Evolutionary conservation across 1,284 basidiomycete species (phyloP).

Genomic region (Leccinum pseudoinsigne): DNA sequence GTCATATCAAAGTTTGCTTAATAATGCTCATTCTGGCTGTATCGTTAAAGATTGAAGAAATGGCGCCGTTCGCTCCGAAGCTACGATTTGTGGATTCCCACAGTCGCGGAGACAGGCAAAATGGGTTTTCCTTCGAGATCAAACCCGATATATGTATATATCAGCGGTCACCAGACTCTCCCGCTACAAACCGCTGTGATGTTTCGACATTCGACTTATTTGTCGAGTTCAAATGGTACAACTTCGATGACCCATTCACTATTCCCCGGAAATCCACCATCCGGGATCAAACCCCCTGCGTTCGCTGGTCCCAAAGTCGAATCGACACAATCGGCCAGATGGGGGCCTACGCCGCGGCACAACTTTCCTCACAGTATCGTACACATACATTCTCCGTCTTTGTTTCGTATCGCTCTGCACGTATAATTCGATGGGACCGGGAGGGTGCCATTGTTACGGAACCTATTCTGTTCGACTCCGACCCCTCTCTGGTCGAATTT

Average conservation of each 20-base stretch:
- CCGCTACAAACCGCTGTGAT: background rate
- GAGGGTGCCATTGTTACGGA: background rate
- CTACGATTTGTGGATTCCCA: background rate
- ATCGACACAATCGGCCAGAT: background rate
- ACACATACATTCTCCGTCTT: background rate
- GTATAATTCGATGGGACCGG: background rate
- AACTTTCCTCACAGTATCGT: background rate
- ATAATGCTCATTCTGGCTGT: background rate
- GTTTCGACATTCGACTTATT: background rate
- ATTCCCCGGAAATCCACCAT: background rate
- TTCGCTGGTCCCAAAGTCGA: background rate
- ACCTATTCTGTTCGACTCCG: background rate
- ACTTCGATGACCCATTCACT: background rate
- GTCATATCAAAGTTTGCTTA: background rate
- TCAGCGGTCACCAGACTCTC: background rate
- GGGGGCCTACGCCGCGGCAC: background rate
- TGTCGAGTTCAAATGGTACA: constrained; percentile 6
- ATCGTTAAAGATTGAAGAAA: background rate
- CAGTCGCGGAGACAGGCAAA: background rate
- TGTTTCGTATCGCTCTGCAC: background rate
- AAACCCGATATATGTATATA: constrained; percentile 1
- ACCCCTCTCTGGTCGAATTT: background rate
- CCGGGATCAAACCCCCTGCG: background rate
- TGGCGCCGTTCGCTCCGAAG: background rate
- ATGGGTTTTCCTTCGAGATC: background rate